phyloP scores from a whole-genome alignment of 78 protist genomes.

The Bigelowiella natans region DNA sequence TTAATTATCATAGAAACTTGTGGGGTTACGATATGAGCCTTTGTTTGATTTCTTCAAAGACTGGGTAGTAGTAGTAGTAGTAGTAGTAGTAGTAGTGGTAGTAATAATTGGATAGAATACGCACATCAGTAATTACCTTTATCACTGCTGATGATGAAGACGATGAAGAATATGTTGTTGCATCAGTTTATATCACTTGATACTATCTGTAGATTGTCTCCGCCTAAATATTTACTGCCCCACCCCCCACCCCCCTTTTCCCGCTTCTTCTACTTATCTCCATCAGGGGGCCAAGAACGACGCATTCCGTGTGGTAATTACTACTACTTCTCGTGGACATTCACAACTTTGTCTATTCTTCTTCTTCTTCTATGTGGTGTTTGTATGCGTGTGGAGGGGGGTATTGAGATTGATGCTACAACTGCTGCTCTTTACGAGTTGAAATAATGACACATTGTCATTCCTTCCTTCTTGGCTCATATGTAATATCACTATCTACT shows the following conservation, averaged over 20 bases:
- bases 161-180: background rate
- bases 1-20: background rate
- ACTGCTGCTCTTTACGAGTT: no score
- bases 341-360: no score
- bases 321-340: no score
- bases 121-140: background rate
- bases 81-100: background rate
- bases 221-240: background rate
- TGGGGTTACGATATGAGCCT: slow-evolving; percentile 75
- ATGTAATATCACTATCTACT: slow-evolving; percentile 51
- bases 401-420: no score
- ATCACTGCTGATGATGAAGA: background rate
- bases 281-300: background rate
- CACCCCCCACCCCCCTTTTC: background rate
- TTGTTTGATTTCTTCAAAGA: slow-evolving; percentile 76
- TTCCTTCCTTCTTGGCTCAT: background rate
- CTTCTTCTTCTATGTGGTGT: slow-evolving; percentile 17
- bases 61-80: background rate
- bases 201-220: no score
- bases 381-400: background rate
- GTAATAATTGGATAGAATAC: background rate
- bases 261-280: background rate
- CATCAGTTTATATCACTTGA: background rate
- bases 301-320: background rate
- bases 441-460: background rate